Conservation (phyloP, 2,329 filamentous ascomycete genomes). For the Cercospora brassicicola region DNA sequence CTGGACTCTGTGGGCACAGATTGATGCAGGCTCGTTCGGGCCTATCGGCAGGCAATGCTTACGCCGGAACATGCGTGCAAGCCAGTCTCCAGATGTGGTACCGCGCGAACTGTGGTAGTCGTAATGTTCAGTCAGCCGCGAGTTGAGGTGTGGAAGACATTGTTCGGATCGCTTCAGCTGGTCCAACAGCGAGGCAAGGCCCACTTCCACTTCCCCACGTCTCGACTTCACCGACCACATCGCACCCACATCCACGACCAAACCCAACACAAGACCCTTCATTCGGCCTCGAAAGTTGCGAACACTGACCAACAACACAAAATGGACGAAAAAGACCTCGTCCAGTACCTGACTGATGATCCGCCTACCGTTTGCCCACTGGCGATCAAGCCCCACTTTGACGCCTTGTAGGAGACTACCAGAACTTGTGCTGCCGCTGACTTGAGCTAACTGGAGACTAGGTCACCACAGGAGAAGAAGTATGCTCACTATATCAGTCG, state of each 20-base stretch:
- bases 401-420: slow-evolving; percentile 54
- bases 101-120: neutral
- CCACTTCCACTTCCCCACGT: neutral
- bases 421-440: neutral
- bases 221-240: neutral
- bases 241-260: neutral
- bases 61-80: neutral
- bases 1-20: neutral
- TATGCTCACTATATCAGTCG: slow-evolving; percentile 86
- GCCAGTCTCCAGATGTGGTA: neutral
- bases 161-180: neutral
- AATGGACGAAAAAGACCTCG: slow-evolving; percentile 49
- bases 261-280: neutral
- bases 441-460: neutral
- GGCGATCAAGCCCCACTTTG: slow-evolving; percentile 90
- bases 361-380: slow-evolving; percentile 86
- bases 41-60: neutral
- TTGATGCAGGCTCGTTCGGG: neutral
- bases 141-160: neutral
- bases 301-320: neutral
- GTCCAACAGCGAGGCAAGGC: neutral
- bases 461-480: slow-evolving; percentile 62
- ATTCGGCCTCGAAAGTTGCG: neutral
- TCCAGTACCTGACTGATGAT: slow-evolving; percentile 84
- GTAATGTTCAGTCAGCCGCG: neutral